Evolutionary conservation across 352 stramenopile genomes (phyloP), one percentile per base, ranked within the genome.

Genomic region (Phytophthora uliginosa): DNA sequence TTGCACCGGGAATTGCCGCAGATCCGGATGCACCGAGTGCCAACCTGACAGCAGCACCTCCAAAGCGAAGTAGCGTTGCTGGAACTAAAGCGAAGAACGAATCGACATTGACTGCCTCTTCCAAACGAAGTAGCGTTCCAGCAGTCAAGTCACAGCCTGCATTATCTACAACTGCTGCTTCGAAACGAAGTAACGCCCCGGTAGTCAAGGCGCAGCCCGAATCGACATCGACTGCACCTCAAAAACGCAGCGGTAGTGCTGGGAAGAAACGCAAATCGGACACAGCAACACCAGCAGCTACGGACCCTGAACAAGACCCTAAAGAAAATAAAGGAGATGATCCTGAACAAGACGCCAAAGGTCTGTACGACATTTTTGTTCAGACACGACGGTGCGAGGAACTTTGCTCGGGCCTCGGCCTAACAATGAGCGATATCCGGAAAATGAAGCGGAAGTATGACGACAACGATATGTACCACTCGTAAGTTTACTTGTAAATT

Each of bases 401-500:
- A 24, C 28, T 91, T 4, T 93, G 86, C 56, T 77, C 68, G 7
- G 66, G 71, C 0, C 66, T 92, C 33, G 81, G 83, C 0, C 78
- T 92, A 33, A 86, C 79, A 45, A 73, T 86, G 55, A 69, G 69
- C 10, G 76, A 93, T 55, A 87, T 92, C 52, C 81, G 86, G 12
- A 83, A 79, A 58, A 86, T 93, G 72, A 93, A 93, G 71, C 82
- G 78, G 56, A 90, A 88, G 50, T 91, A 87, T 48, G 79, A 92
- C 56, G 77, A 77, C 34, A 93, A 92, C 78, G 84, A 92, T 65
- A 92, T 93, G 84, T 93, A 88, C 63, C 79, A 85, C 63, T 88
- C 79, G 84, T 93, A 83, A 68, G 85, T 83, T 22, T 17, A 31
- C 26, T 31, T 31, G 26, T 31, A 31, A 31, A 31, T 31, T 31